Evolutionary conservation across 768 basidiomycete species (phyloP), one percentile per base, ranked within the genome.

Genomic region (Scleroderma bovista): DNA sequence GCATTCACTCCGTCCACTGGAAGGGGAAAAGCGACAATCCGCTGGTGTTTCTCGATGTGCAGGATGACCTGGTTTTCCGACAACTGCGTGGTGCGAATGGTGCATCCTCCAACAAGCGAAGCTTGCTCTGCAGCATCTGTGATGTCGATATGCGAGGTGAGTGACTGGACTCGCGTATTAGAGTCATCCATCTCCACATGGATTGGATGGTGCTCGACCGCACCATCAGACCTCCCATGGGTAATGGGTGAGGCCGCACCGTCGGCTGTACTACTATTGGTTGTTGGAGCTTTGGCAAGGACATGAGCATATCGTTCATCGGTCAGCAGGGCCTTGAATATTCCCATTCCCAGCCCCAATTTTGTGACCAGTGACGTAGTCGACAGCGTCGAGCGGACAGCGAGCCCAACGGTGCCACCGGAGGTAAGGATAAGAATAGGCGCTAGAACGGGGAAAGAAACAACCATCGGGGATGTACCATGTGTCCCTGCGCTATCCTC

Each of bases 21-120:
- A 42, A 76, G 72, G 0, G 78, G 78, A 39, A 71, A 79, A 1
- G 42, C 9, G 10, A 79, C 49, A 29, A 48, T 42, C 45, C 70
- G 57, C 3, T 49, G 26, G 45, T 63, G 59, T 2, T 51, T 46
- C 37, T 47, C 58, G 2, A 65, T 47, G 32, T 32, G 44, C 23
- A 65, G 20, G 13, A 36, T 44, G 33, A 39, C 12, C 7, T 41
- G 46, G 13, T 48, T 15, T 12, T 34, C 17, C 6, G 48, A 42
- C 3, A 43, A 29, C 42, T 53, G 51, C 19, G 56, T 50, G 10
- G 65, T 40, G 44, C 32, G 55, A 29, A 57, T 61, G n/a, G 52
- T 39, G 19, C 55, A 55, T 1, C 64, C 60, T 16, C 52, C 51
- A 3, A 47, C 46, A 3, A 65, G 51, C 10, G 50, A 52, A 23